Conservation (phyloP, 345 rosid species). For the Gossypium turneri region DNA sequence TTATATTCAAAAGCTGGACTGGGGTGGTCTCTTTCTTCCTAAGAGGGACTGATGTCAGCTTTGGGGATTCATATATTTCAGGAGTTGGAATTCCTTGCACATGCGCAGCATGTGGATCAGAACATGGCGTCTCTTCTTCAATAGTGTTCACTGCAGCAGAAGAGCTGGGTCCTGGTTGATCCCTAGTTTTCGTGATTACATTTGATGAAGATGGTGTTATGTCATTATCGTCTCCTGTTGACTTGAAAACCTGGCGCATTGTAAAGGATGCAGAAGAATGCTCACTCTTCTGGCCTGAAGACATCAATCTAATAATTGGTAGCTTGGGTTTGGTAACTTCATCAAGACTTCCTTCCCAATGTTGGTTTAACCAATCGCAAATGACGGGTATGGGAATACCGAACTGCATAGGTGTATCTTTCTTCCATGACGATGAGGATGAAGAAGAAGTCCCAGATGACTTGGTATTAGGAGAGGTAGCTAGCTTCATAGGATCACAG, state of each 20-base stretch:
- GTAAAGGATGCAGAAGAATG: conserved; percentile 86
- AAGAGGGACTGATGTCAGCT: conserved; percentile 61
- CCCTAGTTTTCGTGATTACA: conserved; percentile 30
- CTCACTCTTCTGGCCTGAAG: conserved; percentile 85
- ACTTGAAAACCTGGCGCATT: conserved; percentile 72
- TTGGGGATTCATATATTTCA: conserved; percentile 78
- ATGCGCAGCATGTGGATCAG: conserved; percentile 46
- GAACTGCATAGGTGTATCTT: conserved; percentile 63
- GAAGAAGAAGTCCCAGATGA: conserved; percentile 65
- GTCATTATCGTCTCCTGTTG: conserved; percentile 44
- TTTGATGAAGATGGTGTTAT: conserved; percentile 55
- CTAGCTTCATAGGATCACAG: conserved; percentile 95
- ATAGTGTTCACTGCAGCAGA: conserved; percentile 29
- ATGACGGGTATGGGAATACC: conserved; percentile 91
- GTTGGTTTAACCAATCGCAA: conserved; percentile 94
- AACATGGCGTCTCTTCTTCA: conserved; percentile 43
- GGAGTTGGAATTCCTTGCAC: conserved; percentile 83
- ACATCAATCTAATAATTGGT: conserved; percentile 84
- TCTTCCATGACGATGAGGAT: conserved; percentile 69
- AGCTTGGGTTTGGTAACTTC: conserved; percentile 79
- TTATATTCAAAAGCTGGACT: conserved; percentile 80
- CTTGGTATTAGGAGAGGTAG: conserved; percentile 76
- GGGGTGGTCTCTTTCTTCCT: conserved; percentile 50
- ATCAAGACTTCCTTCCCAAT: conserved; percentile 96
- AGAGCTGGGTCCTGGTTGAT: conserved; percentile 42